A percentile compares a stretch with the other conserved stretches of the same genome.
phyloP scores from a whole-genome alignment of 2,329 filamentous ascomycete genomes.

The Penicillium verrucosum region DNA sequence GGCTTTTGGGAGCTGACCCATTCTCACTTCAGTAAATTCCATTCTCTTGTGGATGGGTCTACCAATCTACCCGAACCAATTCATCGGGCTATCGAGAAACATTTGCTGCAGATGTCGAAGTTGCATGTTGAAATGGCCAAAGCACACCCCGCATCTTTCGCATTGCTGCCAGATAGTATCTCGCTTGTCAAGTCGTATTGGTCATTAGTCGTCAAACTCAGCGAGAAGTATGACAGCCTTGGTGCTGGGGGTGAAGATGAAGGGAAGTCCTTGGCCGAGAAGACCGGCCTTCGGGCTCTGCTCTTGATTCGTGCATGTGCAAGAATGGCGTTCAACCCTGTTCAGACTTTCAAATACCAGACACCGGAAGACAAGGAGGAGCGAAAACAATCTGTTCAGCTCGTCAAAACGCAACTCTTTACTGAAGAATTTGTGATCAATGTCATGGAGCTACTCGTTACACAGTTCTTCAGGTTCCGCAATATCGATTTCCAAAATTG shows the following conservation, averaged over 20 bases:
- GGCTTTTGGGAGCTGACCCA: slow-evolving; percentile 79
- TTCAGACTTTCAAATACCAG: slow-evolving; percentile 79
- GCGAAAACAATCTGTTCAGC: slow-evolving; percentile 64
- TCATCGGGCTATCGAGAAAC: slow-evolving; percentile 70
- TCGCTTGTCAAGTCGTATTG: slow-evolving; percentile 79
- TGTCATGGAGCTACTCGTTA: slow-evolving; percentile 80
- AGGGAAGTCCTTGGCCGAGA: slow-evolving; percentile 64
- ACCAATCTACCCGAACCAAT: slow-evolving; percentile 53
- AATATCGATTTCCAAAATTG: slow-evolving; percentile 82
- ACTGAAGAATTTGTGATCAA: slow-evolving; percentile 72
- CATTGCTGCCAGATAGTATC: slow-evolving; percentile 74
- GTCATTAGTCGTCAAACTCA: slow-evolving; percentile 73
- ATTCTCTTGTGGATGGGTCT: slow-evolving; percentile 60
- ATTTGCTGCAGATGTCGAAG: slow-evolving; percentile 86
- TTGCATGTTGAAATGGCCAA: slow-evolving; percentile 83
- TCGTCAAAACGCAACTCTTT: slow-evolving; percentile 71
- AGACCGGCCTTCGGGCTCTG: slow-evolving; percentile 76
- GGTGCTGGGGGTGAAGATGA: slow-evolving; percentile 47
- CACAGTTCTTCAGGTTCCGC: slow-evolving; percentile 82
- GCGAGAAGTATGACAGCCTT: slow-evolving; percentile 59
- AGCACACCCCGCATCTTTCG: slow-evolving; percentile 76
- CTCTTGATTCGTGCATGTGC: slow-evolving; percentile 78
- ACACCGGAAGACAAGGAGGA: slow-evolving; percentile 72
- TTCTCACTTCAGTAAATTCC: slow-evolving; percentile 72
- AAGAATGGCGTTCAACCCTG: slow-evolving; percentile 77